A percentile compares a stretch with the other conserved stretches of the same genome.
Evolutionary conservation across 768 basidiomycete species (phyloP).

Genomic region (Collybia sordida): DNA sequence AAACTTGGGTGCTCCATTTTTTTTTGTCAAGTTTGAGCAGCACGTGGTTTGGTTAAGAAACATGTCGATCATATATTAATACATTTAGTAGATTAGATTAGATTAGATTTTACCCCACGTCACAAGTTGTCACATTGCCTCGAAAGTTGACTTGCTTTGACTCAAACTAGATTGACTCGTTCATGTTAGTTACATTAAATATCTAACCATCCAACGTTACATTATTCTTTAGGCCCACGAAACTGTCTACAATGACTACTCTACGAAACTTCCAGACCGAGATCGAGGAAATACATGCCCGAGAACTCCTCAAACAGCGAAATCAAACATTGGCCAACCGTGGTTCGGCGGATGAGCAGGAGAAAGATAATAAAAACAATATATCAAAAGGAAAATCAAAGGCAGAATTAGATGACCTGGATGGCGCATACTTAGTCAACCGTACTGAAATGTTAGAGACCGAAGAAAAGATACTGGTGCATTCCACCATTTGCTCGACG

Average conservation of each 20-base stretch:
- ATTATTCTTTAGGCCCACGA: neutral
- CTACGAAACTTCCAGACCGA: constrained; percentile 69
- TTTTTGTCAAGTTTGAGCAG: too few species aligned
- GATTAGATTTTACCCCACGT: neutral
- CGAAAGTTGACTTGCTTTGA: neutral
- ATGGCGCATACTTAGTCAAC: constrained; percentile 3
- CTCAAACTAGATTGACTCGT: constrained; percentile 1
- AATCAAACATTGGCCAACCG: constrained; percentile 25
- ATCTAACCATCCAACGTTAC: constrained; percentile 5
- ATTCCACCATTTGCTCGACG: constrained; percentile 8
- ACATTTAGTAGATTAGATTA: constrained; percentile 10
- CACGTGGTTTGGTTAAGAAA: too few species aligned
- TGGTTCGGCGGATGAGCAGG: constrained; percentile 28
- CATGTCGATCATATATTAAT: too few species aligned
- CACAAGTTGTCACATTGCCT: constrained; percentile 2
- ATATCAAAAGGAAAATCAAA: constrained; percentile 41
- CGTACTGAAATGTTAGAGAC: constrained; percentile 40
- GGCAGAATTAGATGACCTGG: constrained; percentile 25
- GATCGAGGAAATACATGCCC: constrained; percentile 73
- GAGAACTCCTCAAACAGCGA: constrained; percentile 67
- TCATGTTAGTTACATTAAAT: neutral
- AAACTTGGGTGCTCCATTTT: too few species aligned
- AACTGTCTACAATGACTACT: constrained; percentile 41
- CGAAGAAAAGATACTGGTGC: constrained; percentile 57
- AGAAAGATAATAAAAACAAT: constrained; percentile 27